Percentiles rank a stretch among this genome's conserved stretches.
Conservation (phyloP, 1,284 basidiomycete species). For the Sanghuangporus sanghuang region DNA sequence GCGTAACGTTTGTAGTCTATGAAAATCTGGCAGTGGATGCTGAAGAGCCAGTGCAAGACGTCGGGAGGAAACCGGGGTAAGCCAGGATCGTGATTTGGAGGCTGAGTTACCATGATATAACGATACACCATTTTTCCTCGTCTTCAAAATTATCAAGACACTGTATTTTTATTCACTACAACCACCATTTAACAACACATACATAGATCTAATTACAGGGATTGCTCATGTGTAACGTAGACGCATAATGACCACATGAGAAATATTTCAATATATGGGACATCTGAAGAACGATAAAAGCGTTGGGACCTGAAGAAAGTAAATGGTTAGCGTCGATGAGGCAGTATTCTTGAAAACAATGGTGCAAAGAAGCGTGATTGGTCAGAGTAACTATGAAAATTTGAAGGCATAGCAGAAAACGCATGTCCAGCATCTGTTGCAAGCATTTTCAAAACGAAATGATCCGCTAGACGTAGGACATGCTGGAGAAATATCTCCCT, state of each 20-base stretch:
- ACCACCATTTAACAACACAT: no score
- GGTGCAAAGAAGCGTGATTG: background rate
- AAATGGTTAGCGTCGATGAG: background rate
- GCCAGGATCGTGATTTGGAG: background rate
- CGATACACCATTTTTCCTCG: background rate
- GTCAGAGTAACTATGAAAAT: conserved; percentile 34
- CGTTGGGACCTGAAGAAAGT: no score
- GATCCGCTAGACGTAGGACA: conserved; percentile 22
- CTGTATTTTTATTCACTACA: no score
- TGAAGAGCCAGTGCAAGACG: conserved; percentile 55
- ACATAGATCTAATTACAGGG: no score
- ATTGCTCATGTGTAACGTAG: no score
- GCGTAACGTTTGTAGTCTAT: conserved; percentile 97
- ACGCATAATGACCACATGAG: no score
- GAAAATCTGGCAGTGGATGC: conserved; percentile 89
- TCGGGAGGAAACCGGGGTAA: conserved; percentile 22
- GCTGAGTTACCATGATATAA: background rate
- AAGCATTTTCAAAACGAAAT: conserved; percentile 30
- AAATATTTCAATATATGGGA: no score
- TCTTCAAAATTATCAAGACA: background rate
- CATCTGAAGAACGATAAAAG: no score
- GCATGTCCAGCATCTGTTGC: conserved; percentile 24
- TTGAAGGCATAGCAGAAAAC: conserved; percentile 26
- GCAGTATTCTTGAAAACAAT: background rate
- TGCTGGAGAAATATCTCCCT: conserved; percentile 29